A percentile compares a stretch with the other conserved stretches of the same genome.
phyloP scores from a whole-genome alignment of 177 flowering plant genomes.

The Vitis hybrid region DNA sequence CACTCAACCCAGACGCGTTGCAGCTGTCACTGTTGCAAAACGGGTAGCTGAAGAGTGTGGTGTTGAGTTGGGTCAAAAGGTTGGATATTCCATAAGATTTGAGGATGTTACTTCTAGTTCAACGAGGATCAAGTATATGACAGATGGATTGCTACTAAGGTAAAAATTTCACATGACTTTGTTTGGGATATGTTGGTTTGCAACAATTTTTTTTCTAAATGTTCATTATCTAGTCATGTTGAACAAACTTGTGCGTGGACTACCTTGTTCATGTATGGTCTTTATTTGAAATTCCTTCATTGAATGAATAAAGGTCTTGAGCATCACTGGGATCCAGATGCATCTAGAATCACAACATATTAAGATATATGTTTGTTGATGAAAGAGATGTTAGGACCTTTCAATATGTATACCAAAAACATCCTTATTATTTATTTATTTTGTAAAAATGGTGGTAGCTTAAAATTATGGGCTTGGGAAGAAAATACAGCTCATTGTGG shows the following conservation, averaged over 20 bases:
- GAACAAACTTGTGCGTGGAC: not conserved
- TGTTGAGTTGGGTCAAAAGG: slow-evolving; percentile 74
- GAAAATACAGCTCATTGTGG: not conserved
- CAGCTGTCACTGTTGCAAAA: slow-evolving; percentile 90
- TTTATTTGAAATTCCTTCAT: not conserved
- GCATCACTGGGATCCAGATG: not conserved
- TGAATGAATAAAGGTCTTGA: not conserved
- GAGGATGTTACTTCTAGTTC: slow-evolving; percentile 76
- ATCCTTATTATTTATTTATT: not conserved
- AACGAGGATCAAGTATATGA: slow-evolving; percentile 94
- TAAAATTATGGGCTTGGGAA: not conserved
- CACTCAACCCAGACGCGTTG: slow-evolving; percentile 94
- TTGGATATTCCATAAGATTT: slow-evolving; percentile 91
- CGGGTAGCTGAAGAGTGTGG: slow-evolving; percentile 96
- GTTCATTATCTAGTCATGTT: not conserved
- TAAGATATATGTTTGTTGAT: not conserved
- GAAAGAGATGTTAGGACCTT: too few relatives aligned
- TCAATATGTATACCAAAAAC: too few relatives aligned
- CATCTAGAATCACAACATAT: not conserved
- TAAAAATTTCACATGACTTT: slow-evolving; percentile 13
- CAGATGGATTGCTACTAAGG: slow-evolving; percentile 89
- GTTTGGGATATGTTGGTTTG: not conserved
- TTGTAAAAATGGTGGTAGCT: not conserved
- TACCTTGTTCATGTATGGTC: not conserved
- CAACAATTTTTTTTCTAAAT: not conserved